A percentile compares a stretch with the other conserved stretches of the same genome.
Conservation (phyloP, 2,329 filamentous ascomycete species). For the Whalleya microplaca region DNA sequence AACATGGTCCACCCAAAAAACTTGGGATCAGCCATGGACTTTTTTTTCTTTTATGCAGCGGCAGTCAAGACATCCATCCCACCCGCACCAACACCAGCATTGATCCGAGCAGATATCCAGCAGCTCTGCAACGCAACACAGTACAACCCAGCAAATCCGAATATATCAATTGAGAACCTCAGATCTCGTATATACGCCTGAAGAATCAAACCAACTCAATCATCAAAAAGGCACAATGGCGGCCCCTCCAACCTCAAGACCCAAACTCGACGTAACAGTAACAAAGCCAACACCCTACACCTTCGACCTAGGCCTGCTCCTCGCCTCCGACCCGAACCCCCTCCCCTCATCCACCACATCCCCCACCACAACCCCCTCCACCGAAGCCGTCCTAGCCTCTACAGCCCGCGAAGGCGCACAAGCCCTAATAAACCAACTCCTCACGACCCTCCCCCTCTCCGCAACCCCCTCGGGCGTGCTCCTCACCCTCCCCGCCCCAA, state of each 20-base stretch:
- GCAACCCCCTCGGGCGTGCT: constrained; percentile 73
- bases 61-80: neutral
- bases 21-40: neutral
- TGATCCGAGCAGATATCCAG: neutral
- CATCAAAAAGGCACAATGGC: constrained; percentile 24
- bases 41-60: neutral
- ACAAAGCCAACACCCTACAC: constrained; percentile 37
- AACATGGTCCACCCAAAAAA: constrained; percentile 24
- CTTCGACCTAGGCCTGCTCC: constrained; percentile 66
- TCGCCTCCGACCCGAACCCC: constrained; percentile 87
- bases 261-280: constrained; percentile 38
- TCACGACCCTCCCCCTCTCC: constrained; percentile 81
- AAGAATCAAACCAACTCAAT: neutral
- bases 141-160: neutral
- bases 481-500: constrained; percentile 72
- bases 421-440: constrained; percentile 91
- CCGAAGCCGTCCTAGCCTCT: constrained; percentile 70
- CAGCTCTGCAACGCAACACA: neutral
- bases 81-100: neutral
- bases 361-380: constrained; percentile 61
- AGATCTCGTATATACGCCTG: neutral
- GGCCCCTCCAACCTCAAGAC: constrained; percentile 20
- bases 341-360: constrained; percentile 30
- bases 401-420: constrained; percentile 90
- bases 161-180: neutral